Evolutionary conservation across 208 protist species (phyloP).

Genomic region (Leishmania arabica): DNA sequence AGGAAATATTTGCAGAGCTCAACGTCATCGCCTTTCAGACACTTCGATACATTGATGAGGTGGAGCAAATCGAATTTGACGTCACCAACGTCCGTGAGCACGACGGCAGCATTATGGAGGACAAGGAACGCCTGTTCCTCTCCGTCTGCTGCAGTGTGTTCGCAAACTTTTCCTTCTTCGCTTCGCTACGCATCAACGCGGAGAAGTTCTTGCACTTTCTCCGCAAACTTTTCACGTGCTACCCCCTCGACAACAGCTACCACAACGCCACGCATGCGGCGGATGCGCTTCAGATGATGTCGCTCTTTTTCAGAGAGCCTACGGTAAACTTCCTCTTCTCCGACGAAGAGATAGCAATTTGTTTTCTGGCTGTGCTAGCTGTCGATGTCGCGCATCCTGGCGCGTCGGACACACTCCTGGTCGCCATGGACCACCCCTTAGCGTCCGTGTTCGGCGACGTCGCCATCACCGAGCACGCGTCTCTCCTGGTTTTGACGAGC

Average conservation of each 20-base stretch:
- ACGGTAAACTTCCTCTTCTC: conserved; percentile 76
- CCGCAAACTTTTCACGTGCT: conserved; percentile 53
- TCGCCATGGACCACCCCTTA: conserved; percentile 69
- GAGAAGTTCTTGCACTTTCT: conserved; percentile 75
- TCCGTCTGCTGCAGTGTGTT: conserved; percentile 84
- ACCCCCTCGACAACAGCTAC: conserved; percentile 67
- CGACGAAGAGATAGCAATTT: conserved; percentile 83
- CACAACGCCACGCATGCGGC: conserved; percentile 83
- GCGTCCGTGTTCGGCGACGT: conserved; percentile 75
- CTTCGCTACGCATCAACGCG: conserved; percentile 44
- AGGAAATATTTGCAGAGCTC: conserved; percentile 70
- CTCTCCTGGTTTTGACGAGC: conserved; percentile 56
- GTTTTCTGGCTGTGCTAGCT: conserved; percentile 70
- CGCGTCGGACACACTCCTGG: conserved; percentile 71
- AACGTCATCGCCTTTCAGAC: conserved; percentile 72
- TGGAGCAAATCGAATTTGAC: conserved; percentile 81
- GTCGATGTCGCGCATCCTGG: conserved; percentile 86
- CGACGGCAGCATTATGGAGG: conserved; percentile 74
- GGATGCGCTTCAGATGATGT: conserved; percentile 86
- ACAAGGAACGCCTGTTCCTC: conserved; percentile 78
- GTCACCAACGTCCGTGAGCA: conserved; percentile 62
- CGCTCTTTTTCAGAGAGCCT: conserved; percentile 75
- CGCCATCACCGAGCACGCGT: conserved; percentile 47
- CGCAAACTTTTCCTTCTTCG: conserved; percentile 81
- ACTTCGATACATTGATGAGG: conserved; percentile 77